These are phyloP conservation scores for Amauroascus niger DNA, from an alignment of 2,329 filamentous ascomycete genomes.

Conservation along the genomic window DNA sequence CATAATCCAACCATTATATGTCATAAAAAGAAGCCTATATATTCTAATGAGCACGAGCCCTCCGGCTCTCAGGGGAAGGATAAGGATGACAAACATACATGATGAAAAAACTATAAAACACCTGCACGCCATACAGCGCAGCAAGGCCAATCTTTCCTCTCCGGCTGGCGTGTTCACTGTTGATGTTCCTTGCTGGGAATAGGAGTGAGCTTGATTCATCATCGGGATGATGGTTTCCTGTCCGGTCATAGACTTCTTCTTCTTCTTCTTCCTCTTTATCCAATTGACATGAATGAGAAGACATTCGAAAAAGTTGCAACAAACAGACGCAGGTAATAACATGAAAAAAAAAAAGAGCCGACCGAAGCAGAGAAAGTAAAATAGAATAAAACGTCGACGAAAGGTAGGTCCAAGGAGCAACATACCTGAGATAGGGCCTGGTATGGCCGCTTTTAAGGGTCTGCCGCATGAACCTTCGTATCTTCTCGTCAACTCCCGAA, in stretches of 20 bases:
- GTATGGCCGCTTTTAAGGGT: constrained; percentile 2
- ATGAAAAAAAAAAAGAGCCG: not conserved
- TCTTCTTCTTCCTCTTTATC: constrained; percentile 3
- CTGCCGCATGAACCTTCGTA: constrained; percentile 51
- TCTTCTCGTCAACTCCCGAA: constrained; percentile 64
- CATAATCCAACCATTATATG: constrained; percentile 99
- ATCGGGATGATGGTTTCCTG: not conserved
- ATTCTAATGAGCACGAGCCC: not conserved
- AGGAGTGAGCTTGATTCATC: constrained; percentile 58
- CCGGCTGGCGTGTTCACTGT: constrained; percentile 48
- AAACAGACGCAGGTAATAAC: not conserved
- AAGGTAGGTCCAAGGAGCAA: not conserved
- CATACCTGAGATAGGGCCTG: constrained; percentile 9
- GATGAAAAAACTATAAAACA: constrained; percentile 98
- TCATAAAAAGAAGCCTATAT: constrained; percentile 95
- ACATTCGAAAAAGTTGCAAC: too few relatives aligned
- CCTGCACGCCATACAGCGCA: constrained; percentile 77
- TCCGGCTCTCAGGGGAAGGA: not conserved
- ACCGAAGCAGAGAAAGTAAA: too few relatives aligned
- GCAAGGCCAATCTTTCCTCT: constrained; percentile 71
- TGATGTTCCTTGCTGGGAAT: constrained; percentile 61
- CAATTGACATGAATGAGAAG: constrained; percentile 4
- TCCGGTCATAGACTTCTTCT: not conserved
- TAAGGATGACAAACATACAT: constrained; percentile 61
- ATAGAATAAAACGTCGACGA: not conserved